Evolutionary conservation across 2,329 filamentous ascomycete genomes (phyloP).

Genomic region (Alternaria hordeiaustralica): DNA sequence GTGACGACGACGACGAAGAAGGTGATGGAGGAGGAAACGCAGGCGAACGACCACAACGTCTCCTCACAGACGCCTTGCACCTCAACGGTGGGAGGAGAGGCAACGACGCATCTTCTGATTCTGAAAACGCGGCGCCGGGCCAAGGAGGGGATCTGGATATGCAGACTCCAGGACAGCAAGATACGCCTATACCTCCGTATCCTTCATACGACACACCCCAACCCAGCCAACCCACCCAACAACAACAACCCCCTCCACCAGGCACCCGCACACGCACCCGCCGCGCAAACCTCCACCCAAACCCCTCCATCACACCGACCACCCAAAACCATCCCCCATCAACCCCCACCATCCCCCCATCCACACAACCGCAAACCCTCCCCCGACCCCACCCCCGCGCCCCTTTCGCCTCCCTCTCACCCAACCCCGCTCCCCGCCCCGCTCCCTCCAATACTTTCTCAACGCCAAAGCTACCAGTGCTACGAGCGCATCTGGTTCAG

Average conservation of each 20-base stretch:
- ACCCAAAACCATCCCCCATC: constrained; percentile 1
- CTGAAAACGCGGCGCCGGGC: constrained; percentile 22
- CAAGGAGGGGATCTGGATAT: not conserved
- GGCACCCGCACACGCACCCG: not conserved
- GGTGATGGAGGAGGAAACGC: constrained; percentile 26
- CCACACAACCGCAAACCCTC: constrained; percentile 12
- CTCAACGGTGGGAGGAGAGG: not conserved
- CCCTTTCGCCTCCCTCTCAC: constrained; percentile 30
- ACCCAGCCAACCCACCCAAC: not conserved
- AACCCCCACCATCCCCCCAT: constrained; percentile 2
- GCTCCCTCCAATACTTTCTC: constrained; percentile 22
- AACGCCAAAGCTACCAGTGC: constrained; percentile 71
- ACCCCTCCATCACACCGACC: not conserved
- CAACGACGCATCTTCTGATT: constrained; percentile 20
- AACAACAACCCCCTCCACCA: not conserved
- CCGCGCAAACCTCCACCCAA: not conserved
- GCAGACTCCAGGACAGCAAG: constrained; percentile 9
- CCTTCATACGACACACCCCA: not conserved
- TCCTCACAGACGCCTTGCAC: not conserved
- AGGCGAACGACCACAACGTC: not conserved
- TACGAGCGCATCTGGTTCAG: constrained; percentile 89
- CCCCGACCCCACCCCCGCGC: constrained; percentile 18
- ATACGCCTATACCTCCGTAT: not conserved
- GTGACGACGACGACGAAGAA: constrained; percentile 23
- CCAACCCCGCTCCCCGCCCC: constrained; percentile 8